Evolutionary conservation across 176 grass and related monocot species (phyloP).

Genomic region (Hordeum marinum): DNA sequence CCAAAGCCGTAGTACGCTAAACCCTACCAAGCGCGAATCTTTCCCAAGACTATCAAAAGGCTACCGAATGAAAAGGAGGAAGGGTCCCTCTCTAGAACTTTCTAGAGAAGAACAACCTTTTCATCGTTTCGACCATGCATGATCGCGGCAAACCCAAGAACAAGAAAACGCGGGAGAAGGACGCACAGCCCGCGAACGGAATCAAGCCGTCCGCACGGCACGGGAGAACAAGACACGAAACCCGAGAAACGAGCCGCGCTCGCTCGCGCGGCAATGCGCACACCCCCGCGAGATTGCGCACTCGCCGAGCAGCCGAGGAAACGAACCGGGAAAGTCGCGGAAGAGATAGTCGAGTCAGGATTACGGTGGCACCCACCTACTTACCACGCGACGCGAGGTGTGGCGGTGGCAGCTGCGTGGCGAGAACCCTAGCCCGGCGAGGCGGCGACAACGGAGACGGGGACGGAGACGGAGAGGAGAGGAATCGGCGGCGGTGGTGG

Average conservation of each 20-base stretch:
- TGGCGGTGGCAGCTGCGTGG: neutral
- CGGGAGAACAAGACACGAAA: neutral
- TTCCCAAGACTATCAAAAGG: neutral
- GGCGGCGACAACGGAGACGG: neutral
- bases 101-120: neutral
- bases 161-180: neutral
- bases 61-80: neutral
- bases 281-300: neutral
- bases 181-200: neutral
- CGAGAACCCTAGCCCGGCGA: slow-evolving; percentile 29
- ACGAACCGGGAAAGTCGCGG: neutral
- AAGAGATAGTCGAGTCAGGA: neutral
- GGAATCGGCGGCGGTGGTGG: neutral
- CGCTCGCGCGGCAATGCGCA: neutral
- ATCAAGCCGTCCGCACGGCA: neutral
- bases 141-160: neutral
- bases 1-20: neutral
- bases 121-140: neutral
- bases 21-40: neutral
- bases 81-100: neutral
- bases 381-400: neutral
- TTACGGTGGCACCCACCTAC: neutral
- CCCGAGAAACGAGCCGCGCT: neutral
- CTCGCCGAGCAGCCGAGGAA: neutral
- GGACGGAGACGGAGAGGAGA: neutral